Conservation (phyloP, 306 rosid species). For the Vachellia collinsii region DNA sequence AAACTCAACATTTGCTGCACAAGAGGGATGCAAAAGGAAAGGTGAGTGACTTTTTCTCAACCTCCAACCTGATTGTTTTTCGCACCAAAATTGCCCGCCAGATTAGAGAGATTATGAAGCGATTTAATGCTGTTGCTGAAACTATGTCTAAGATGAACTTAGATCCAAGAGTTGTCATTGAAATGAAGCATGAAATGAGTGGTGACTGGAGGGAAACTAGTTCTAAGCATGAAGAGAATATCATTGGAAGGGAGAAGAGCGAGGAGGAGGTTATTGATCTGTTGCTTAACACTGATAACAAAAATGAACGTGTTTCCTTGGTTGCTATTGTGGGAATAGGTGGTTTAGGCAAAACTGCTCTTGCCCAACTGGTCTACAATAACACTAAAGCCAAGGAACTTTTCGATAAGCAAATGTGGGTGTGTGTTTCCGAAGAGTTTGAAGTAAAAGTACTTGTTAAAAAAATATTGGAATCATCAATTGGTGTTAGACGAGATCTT, state of each 20-base stretch:
- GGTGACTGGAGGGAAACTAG: background rate
- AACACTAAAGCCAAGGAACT: background rate
- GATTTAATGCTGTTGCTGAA: background rate
- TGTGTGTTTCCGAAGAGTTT: slow-evolving; percentile 12
- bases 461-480: background rate
- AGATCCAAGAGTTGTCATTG: no score
- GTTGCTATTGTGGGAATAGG: background rate
- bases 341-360: slow-evolving; percentile 23
- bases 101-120: background rate
- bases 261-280: background rate
- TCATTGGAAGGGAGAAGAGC: background rate
- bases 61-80: background rate
- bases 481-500: no score
- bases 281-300: no score
- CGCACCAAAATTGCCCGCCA: background rate
- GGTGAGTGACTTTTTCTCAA: slow-evolving; percentile 7
- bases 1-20: background rate
- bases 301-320: background rate
- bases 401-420: slow-evolving; percentile 6
- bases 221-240: background rate
- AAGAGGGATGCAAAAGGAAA: background rate
- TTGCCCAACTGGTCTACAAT: slow-evolving; percentile 5
- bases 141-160: background rate
- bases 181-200: background rate
- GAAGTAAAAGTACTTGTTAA: background rate